phyloP scores from a whole-genome alignment of 768 basidiomycete genomes.

The Lentinula sp. region DNA sequence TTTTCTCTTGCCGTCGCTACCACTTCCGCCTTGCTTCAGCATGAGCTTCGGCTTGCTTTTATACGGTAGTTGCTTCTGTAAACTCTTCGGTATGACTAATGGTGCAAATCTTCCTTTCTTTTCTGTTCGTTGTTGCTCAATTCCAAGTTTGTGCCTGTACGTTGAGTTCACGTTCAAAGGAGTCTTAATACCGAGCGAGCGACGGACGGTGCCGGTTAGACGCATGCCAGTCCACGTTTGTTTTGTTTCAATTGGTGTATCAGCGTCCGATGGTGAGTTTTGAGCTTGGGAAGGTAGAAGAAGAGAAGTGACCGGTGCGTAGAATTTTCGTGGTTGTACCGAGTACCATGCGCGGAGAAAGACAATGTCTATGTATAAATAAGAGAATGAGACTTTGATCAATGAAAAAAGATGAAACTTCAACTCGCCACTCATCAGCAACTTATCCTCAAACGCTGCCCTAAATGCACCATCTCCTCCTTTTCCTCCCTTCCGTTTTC shows the following conservation, averaged over 20 bases:
- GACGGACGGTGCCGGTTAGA: constrained; percentile 85
- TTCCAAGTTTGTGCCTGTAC: constrained; percentile 54
- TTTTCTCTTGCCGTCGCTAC: constrained; percentile 17
- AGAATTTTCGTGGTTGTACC: constrained; percentile 90
- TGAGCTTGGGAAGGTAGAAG: constrained; percentile 54
- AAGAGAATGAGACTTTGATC: constrained; percentile 1
- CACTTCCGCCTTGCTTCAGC: constrained; percentile 45
- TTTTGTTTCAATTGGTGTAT: constrained; percentile 30
- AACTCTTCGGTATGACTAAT: constrained; percentile 78
- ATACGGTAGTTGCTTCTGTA: constrained; percentile 89
- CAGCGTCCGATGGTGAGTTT: background rate
- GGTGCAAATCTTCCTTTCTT: constrained; percentile 59
- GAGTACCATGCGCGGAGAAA: constrained; percentile 98
- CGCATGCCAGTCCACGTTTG: constrained; percentile 91
- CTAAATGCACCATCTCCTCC: constrained; percentile 95
- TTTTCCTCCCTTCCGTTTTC: constrained; percentile 91
- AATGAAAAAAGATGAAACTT: background rate
- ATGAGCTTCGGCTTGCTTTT: constrained; percentile 88
- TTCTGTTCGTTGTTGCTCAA: constrained; percentile 61
- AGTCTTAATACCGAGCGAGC: constrained; percentile 80
- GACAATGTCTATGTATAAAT: constrained; percentile 62
- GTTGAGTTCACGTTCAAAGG: constrained; percentile 79
- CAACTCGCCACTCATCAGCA: constrained; percentile 85
- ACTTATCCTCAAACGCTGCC: constrained; percentile 97
- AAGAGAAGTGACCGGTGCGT: constrained; percentile 93